These are phyloP conservation scores for Malassezia caprae DNA, from an alignment of 1,284 basidiomycete genomes.

Conservation along the genomic window DNA sequence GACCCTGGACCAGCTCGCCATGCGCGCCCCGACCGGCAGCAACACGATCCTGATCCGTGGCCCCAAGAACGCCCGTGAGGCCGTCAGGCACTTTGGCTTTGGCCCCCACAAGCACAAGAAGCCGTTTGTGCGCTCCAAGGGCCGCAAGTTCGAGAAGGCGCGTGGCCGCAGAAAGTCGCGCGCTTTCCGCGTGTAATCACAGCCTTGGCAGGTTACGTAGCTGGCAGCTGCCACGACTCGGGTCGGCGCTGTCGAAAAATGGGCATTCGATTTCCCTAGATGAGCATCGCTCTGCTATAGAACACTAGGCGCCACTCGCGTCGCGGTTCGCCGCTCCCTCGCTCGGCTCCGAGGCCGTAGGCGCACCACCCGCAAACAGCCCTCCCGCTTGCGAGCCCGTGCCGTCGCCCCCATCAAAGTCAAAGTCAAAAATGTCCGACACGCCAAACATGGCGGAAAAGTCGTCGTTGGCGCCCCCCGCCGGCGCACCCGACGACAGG, in stretches of 20 bases:
- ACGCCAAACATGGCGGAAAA: constrained; percentile 37
- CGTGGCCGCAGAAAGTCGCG: constrained; percentile 51
- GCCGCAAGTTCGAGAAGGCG: constrained; percentile 67
- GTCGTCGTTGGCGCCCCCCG: constrained; percentile 24
- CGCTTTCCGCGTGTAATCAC: constrained; percentile 49
- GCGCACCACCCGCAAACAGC: not conserved
- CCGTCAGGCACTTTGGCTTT: constrained; percentile 81
- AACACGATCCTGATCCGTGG: constrained; percentile 90
- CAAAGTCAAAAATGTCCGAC: constrained; percentile 44
- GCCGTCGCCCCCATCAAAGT: constrained; percentile 21
- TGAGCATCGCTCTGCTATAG: not conserved
- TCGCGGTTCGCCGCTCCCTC: not conserved
- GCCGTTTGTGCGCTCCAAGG: constrained; percentile 84
- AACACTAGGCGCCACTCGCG: not conserved
- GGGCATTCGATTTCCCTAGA: not conserved
- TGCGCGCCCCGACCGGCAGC: constrained; percentile 82
- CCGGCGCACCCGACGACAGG: not conserved
- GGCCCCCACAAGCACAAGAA: constrained; percentile 61
- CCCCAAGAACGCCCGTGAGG: constrained; percentile 83
- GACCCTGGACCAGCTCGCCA: constrained; percentile 92
- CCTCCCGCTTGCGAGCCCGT: not conserved
- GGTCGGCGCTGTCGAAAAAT: not conserved
- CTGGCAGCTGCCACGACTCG: not conserved
- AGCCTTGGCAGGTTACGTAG: not conserved
- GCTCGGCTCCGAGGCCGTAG: not conserved